Evolutionary conservation across 139 green algal genomes (phyloP).

Genomic region (Coelastrella sp.): DNA sequence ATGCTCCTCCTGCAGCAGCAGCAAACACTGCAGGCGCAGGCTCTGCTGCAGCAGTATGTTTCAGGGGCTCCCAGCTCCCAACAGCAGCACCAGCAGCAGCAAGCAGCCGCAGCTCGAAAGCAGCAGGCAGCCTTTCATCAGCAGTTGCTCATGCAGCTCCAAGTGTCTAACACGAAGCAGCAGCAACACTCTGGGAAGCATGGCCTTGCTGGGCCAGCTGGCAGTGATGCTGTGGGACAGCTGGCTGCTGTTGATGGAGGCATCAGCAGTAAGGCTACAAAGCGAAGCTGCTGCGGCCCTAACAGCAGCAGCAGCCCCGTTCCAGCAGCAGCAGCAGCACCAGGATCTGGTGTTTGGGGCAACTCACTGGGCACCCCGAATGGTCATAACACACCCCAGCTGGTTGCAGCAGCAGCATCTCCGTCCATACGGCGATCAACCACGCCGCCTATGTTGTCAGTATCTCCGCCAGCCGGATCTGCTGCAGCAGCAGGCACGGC

Average conservation of each 20-base stretch:
- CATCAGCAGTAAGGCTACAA: neutral
- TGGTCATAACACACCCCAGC: neutral
- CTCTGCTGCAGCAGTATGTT: neutral
- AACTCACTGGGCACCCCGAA: neutral
- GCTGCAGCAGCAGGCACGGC: no score
- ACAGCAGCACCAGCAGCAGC: conserved; percentile 16
- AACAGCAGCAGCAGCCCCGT: neutral
- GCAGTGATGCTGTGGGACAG: neutral
- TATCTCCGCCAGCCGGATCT: neutral
- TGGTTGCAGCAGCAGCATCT: neutral
- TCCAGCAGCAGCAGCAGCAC: neutral
- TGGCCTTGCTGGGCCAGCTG: neutral
- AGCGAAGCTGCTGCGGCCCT: conserved; percentile 29
- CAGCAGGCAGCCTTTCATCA: conserved; percentile 4
- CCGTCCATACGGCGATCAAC: neutral
- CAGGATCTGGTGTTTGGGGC: neutral
- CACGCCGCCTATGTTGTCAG: neutral
- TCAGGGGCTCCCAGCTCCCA: neutral
- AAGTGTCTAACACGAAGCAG: neutral
- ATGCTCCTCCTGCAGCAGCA: conserved; percentile 13
- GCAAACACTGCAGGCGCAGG: neutral
- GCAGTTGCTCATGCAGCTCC: conserved; percentile 13
- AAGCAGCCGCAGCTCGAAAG: neutral
- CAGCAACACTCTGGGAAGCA: neutral
- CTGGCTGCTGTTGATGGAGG: neutral